A percentile compares a stretch with the other conserved stretches of the same genome.
Conservation (phyloP, 2,329 filamentous ascomycete genomes). For the Cercospora sesami region DNA sequence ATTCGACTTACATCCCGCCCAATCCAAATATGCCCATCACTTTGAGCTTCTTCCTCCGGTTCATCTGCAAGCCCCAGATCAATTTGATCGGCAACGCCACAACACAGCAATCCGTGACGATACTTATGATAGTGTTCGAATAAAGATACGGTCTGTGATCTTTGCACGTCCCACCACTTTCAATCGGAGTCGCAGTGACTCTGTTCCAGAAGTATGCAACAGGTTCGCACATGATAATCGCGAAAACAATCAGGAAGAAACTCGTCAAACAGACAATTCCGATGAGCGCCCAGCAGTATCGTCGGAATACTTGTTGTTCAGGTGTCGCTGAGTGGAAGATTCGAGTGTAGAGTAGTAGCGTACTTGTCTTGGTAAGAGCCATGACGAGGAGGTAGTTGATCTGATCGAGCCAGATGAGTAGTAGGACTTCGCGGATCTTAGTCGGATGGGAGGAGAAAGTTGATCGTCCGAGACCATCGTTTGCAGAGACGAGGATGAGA, state of each 20-base stretch:
- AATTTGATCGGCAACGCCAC: conserved; percentile 1
- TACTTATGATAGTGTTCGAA: conserved; percentile 10
- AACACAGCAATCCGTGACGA: neutral
- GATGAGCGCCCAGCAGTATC: neutral
- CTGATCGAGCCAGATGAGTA: conserved; percentile 14
- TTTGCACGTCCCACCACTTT: neutral
- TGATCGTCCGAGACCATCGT: conserved; percentile 4
- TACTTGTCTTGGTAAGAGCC: conserved; percentile 10
- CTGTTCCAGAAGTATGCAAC: conserved; percentile 6
- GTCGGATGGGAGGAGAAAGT: neutral
- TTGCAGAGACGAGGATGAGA: conserved; percentile 7
- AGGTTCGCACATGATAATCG: conserved; percentile 10
- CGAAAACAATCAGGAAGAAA: conserved; percentile 4
- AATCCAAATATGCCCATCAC: conserved; percentile 7
- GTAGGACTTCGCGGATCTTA: neutral
- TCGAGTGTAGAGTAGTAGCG: conserved; percentile 5
- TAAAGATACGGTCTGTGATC: conserved; percentile 11
- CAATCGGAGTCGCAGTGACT: neutral
- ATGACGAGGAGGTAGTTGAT: conserved; percentile 13
- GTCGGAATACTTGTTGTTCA: neutral
- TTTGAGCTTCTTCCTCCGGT: neutral
- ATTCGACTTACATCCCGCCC: conserved; percentile 2
- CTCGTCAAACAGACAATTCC: conserved; percentile 1
- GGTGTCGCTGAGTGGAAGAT: conserved; percentile 6
- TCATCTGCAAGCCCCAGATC: conserved; percentile 7